Base-by-base conservation (phyloP, 2,329 filamentous ascomycete genomes). In the Proliferodiscus dingleyae region DNA sequence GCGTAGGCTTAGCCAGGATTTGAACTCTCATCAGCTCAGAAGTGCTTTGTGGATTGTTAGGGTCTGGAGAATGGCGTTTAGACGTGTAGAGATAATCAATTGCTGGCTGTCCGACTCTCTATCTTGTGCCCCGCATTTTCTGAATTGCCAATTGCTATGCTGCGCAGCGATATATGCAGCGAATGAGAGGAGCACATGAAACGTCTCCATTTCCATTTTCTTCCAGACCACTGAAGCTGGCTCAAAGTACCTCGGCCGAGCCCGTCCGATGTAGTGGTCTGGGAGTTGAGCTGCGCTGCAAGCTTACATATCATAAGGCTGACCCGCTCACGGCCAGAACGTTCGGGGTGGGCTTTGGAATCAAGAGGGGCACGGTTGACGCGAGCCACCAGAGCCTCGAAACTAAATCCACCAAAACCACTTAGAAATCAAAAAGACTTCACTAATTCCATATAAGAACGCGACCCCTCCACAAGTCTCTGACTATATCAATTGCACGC, bases 351-450 rank as follows among this genome's bases (percentile, higher is more conserved):
- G n/a, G n/a, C n/a, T 50, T 53, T 50, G 50, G 26, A 50, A 53
- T 55, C 51, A 51, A 43, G 50, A 44, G 52, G 52, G 52, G 52
- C 43, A 26, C 16, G n/a, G n/a, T n/a, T n/a, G n/a, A n/a, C n/a
- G n/a, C n/a, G n/a, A n/a, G n/a, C n/a, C n/a, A n/a, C n/a, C n/a
- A n/a, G n/a, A 21, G 19, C 38, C 43, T 26, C 43, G 21, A 38
- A 26, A 41, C 28, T 7, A 19, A 13, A n/a, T 34, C 10, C 45
- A n/a, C 5, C 29, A 34, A 5, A 22, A 43, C 40, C 32, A 40
- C 43, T 57, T 57, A 53, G 53, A 56, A 58, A 58, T 58, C 53
- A 56, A 52, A 28, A 29, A 30, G 18, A 30, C 34, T 28, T 11
- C 34, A 23, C 32, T 28, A n/a, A 36, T 7, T 4, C 13, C 13